Base-by-base conservation (phyloP, 139 green algal species). In the Astrephomene gubernaculifera region DNA sequence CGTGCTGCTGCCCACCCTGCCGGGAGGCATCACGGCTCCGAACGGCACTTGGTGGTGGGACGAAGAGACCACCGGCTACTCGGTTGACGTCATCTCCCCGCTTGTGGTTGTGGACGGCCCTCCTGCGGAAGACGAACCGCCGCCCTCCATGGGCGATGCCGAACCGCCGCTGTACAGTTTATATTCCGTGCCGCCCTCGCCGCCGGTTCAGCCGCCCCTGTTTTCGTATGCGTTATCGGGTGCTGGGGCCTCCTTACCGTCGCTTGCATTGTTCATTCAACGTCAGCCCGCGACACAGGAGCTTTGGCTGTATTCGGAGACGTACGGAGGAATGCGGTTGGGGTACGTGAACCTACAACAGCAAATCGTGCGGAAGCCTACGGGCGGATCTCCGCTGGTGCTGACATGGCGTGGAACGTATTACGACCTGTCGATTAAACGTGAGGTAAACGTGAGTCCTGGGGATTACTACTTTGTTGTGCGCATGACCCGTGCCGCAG, bases 401-500 rank as follows among this genome's bases (percentile, higher is more conserved):
- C 52, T 84, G 7, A 64, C 67, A 22, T 84, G 78, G 78, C 39
- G 65, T 14, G 78, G 78, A 31, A 38, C 39, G 9, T 84, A 84
- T 25, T 31, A 25, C 9, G 78, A 84, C 60, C 0, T 39, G 6
- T 21, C 8, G 5, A 21, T 2, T 8, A 38, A 39, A 8, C 67
- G 43, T 36, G 78, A 84, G 38, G 27, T 49, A 31, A 2, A 21
- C 4, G 63, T 74, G 54, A 35, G 27, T 5, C 63, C 78, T 2
- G 78, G 78, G n/a, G 65, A 71, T 19, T 84, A 74, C 63, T 84
- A 67, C 39, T 65, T 84, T 14, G 61, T 75, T 24, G 63, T 84
- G 17, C 61, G 43, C 1, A 27, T 84, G 43, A 57, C 38, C 29
- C 61, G 43, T 53, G 39, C 36, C 9, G 19, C 31, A 10, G 78